phyloP scores from a whole-genome alignment of 495 filamentous ascomycete genomes.

The Podospora fimiseda region DNA sequence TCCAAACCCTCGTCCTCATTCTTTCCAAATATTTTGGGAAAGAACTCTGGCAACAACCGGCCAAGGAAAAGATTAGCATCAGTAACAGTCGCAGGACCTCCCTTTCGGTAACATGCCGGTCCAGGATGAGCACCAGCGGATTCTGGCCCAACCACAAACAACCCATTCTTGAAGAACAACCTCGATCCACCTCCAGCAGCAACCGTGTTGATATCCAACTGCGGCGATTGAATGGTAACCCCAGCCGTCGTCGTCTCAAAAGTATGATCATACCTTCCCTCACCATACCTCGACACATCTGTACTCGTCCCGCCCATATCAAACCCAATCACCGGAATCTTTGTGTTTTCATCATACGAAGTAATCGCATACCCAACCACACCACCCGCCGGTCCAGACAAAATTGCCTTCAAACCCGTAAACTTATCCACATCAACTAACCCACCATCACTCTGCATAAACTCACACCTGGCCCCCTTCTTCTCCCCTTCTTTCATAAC shows the following conservation, averaged over 20 bases:
- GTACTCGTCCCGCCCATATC: slow-evolving; percentile 95
- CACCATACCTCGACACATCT: slow-evolving; percentile 86
- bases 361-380: slow-evolving; percentile 94
- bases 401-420: slow-evolving; percentile 67
- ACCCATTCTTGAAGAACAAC: slow-evolving; percentile 82
- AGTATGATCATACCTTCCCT: slow-evolving; percentile 88
- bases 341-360: slow-evolving; percentile 79
- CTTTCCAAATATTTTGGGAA: slow-evolving; percentile 93
- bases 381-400: slow-evolving; percentile 75
- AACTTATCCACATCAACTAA: slow-evolving; percentile 71
- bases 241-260: slow-evolving; percentile 97
- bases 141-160: slow-evolving; percentile 96
- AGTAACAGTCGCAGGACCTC: slow-evolving; percentile 85
- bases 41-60: slow-evolving; percentile 84
- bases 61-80: slow-evolving; percentile 91
- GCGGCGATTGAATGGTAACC: slow-evolving; percentile 89
- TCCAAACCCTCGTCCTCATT: slow-evolving; percentile 86
- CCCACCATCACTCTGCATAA: slow-evolving; percentile 83
- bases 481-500: slow-evolving; percentile 52
- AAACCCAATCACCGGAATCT: slow-evolving; percentile 89
- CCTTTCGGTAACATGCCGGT: slow-evolving; percentile 92
- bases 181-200: slow-evolving; percentile 89
- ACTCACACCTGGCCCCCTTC: slow-evolving; percentile 64
- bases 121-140: slow-evolving; percentile 90
- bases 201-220: slow-evolving; percentile 97